A percentile compares a stretch with the other conserved stretches of the same genome.
Evolutionary conservation across 108 stramenopile genomes (phyloP).

Genomic region (Mediolabrus comicus): DNA sequence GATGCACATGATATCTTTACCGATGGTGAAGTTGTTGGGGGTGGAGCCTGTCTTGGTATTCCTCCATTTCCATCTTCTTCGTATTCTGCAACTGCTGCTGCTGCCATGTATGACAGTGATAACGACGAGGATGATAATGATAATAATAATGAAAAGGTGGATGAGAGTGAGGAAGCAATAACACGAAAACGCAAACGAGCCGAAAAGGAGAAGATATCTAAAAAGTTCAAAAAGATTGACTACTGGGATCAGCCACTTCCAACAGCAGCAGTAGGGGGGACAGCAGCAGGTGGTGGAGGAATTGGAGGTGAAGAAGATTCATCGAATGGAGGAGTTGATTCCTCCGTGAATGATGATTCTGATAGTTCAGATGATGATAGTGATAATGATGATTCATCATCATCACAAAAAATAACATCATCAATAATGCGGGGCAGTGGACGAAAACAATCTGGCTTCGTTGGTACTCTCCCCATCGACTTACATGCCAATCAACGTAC

Average conservation of each 20-base stretch:
- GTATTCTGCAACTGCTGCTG: background rate
- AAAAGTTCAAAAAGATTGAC: slow-evolving; percentile 37
- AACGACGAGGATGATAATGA: background rate
- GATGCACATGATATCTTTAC: slow-evolving; percentile 77
- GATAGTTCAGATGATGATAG: slow-evolving; percentile 10
- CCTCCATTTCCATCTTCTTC: slow-evolving; percentile 24
- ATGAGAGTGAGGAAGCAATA: background rate
- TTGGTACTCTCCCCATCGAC: slow-evolving; percentile 66
- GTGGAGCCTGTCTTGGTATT: slow-evolving; percentile 19
- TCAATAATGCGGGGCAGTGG: slow-evolving; percentile 21
- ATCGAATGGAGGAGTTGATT: background rate
- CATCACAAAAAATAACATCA: background rate
- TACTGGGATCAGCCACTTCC: slow-evolving; percentile 82
- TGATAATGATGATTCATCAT: slow-evolving; percentile 8
- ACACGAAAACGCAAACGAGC: slow-evolving; percentile 10
- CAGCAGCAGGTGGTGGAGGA: slow-evolving; percentile 18
- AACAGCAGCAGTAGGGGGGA: slow-evolving; percentile 36
- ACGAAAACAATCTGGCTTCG: slow-evolving; percentile 15
- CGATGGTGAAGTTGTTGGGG: slow-evolving; percentile 55
- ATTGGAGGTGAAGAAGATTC: slow-evolving; percentile 8
- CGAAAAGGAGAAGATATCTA: slow-evolving; percentile 19
- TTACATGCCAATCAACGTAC: slow-evolving; percentile 55
- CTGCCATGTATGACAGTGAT: slow-evolving; percentile 7
- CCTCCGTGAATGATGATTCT: background rate
- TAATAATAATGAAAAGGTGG: background rate